phyloP scores from a whole-genome alignment of 371 early-diverging fungal species.

The Phascolomyces articulosus region DNA sequence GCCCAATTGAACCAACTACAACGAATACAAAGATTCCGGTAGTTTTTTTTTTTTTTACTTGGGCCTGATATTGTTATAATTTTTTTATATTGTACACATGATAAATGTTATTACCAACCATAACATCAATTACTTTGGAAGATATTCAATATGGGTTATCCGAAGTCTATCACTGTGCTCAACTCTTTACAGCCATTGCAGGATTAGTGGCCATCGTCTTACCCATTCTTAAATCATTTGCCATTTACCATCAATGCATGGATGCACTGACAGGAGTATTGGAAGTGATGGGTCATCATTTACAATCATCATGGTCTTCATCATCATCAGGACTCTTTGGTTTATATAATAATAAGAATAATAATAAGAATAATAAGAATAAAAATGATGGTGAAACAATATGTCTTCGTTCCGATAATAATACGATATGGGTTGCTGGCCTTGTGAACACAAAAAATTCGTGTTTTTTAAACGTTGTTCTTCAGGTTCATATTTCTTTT shows the following conservation, averaged over 20 bases:
- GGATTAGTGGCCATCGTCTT: constrained; percentile 20
- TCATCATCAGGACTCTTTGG: background rate
- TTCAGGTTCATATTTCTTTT: too few species aligned
- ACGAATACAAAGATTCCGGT: background rate
- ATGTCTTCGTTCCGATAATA: background rate
- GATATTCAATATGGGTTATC: constrained; percentile 22
- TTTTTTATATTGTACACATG: constrained; percentile 7
- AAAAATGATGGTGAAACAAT: too few species aligned
- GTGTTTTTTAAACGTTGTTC: constrained; percentile 90
- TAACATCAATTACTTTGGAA: constrained; percentile 18
- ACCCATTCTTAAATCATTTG: constrained; percentile 17
- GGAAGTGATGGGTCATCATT: background rate
- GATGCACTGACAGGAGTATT: background rate
- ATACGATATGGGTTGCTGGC: constrained; percentile 51
- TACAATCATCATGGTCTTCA: background rate
- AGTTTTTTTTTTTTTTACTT: too few species aligned
- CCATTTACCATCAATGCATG: constrained; percentile 11
- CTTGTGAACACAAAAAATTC: constrained; percentile 92
- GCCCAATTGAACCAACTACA: background rate
- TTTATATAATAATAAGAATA: too few species aligned
- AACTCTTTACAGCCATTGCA: constrained; percentile 19
- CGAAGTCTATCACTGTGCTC: constrained; percentile 19
- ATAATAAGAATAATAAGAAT: too few species aligned
- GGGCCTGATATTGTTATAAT: too few species aligned
- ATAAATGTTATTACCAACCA: background rate